A percentile compares a stretch with the other conserved stretches of the same genome.
Conservation (phyloP, 495 filamentous ascomycete species). For the Aspergillus carlsbadensis region DNA sequence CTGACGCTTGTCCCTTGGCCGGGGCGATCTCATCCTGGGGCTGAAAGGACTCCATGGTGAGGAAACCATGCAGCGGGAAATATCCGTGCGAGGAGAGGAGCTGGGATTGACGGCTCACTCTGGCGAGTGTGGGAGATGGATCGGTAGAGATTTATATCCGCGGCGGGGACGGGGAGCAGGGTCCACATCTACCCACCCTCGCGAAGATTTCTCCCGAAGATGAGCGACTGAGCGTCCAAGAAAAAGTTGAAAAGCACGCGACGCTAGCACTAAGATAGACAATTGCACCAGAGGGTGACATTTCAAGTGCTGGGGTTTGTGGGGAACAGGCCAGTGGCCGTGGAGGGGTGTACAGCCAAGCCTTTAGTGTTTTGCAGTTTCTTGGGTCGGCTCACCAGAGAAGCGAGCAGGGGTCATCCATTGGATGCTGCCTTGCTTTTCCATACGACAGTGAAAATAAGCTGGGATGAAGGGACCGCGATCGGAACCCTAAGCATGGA, state of each 20-base stretch:
- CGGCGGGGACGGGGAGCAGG: constrained; percentile 8
- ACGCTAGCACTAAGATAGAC: constrained; percentile 6
- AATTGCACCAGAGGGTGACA: constrained; percentile 6
- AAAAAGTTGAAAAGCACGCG: neutral
- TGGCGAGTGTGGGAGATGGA: neutral
- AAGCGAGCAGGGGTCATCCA: neutral
- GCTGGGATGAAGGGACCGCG: neutral
- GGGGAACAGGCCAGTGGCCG: constrained; percentile 6
- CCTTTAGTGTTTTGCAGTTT: constrained; percentile 2
- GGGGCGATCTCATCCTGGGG: constrained; percentile 31
- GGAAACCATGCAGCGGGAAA: neutral
- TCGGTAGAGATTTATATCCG: constrained; percentile 16
- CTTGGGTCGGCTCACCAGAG: neutral
- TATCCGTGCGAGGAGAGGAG: neutral
- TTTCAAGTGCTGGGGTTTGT: constrained; percentile 10
- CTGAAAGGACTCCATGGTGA: constrained; percentile 27
- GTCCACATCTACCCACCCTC: constrained; percentile 5
- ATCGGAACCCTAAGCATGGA: neutral
- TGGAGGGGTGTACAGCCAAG: constrained; percentile 9
- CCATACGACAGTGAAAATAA: neutral
- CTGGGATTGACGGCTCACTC: neutral
- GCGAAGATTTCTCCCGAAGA: constrained; percentile 9
- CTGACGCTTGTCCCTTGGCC: constrained; percentile 17
- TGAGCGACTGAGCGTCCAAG: constrained; percentile 2
- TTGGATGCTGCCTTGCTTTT: neutral